phyloP scores from a whole-genome alignment of 257 asterid genomes.

The Buddleja alternifolia region DNA sequence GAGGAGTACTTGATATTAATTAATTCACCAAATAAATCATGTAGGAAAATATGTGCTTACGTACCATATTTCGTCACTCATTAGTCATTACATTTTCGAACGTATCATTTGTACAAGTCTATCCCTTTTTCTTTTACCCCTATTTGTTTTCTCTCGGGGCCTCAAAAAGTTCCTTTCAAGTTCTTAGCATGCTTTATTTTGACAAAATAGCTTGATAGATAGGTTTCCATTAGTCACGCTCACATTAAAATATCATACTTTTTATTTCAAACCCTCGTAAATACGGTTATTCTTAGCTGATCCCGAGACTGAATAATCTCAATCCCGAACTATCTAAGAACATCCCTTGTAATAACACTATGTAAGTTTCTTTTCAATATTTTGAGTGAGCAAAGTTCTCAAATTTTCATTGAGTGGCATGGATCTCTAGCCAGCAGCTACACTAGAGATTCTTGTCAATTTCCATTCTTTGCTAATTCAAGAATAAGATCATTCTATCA shows the following conservation, averaged over 20 bases:
- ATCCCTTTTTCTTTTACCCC: not conserved
- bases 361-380: too few relatives aligned
- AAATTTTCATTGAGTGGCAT: too few relatives aligned
- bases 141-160: not conserved
- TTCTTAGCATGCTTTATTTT: conserved; percentile 20
- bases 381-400: too few relatives aligned
- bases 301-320: too few relatives aligned
- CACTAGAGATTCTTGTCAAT: not conserved
- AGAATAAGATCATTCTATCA: conserved; percentile 13
- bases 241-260: conserved; percentile 15
- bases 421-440: too few relatives aligned
- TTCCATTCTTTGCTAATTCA: not conserved
- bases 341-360: too few relatives aligned
- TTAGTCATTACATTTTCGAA: not conserved
- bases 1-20: not conserved
- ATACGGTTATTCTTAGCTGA: not conserved
- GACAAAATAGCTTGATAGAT: conserved; percentile 26
- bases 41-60: not conserved
- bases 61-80: too few relatives aligned
- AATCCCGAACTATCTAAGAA: too few relatives aligned
- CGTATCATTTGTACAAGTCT: not conserved
- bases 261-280: not conserved
- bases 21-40: not conserved
- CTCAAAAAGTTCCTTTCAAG: conserved; percentile 9
- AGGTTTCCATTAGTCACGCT: conserved; percentile 34